A percentile compares a stretch with the other conserved stretches of the same genome.
phyloP scores from a whole-genome alignment of 1,284 basidiomycete genomes.

The Sporisorium iseilematis-ciliati region DNA sequence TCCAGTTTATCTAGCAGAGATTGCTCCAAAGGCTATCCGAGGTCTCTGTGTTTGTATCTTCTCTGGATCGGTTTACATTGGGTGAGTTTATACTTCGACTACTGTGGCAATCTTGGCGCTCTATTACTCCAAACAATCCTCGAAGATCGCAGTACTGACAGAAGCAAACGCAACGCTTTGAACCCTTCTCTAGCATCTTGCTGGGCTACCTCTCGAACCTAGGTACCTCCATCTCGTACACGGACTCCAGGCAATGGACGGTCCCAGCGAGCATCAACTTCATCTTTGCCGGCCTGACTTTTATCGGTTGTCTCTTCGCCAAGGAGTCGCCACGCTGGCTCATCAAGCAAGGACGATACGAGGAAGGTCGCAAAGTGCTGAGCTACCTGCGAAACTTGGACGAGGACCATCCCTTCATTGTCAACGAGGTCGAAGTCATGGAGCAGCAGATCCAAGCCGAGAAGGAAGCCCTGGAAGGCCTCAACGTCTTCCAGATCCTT shows the following conservation, averaged over 20 bases:
- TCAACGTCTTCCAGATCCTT: conserved; percentile 37
- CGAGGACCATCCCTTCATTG: conserved; percentile 39
- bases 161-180: too few species aligned
- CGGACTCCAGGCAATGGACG: conserved; percentile 41
- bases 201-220: conserved; percentile 46
- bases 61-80: conserved; percentile 48
- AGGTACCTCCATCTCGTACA: conserved; percentile 23
- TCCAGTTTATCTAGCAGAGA: conserved; percentile 39
- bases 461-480: conserved; percentile 36
- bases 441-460: conserved; percentile 43
- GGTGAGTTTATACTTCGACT: too few species aligned
- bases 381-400: conserved; percentile 50
- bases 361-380: conserved; percentile 48
- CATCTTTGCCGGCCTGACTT: conserved; percentile 53
- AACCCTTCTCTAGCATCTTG: too few species aligned
- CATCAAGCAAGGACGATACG: conserved; percentile 46
- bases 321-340: conserved; percentile 58
- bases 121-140: too few species aligned
- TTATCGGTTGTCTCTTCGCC: conserved; percentile 46
- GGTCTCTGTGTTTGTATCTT: conserved; percentile 51
- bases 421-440: conserved; percentile 51
- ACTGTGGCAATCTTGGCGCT: too few species aligned
- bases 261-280: conserved; percentile 55
- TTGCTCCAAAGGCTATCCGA: too few species aligned
- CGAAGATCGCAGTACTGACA: too few species aligned